Evolutionary conservation across 306 rosid genomes (phyloP), one percentile per base, ranked within the genome.

Genomic region (Corylus heterophylla): DNA sequence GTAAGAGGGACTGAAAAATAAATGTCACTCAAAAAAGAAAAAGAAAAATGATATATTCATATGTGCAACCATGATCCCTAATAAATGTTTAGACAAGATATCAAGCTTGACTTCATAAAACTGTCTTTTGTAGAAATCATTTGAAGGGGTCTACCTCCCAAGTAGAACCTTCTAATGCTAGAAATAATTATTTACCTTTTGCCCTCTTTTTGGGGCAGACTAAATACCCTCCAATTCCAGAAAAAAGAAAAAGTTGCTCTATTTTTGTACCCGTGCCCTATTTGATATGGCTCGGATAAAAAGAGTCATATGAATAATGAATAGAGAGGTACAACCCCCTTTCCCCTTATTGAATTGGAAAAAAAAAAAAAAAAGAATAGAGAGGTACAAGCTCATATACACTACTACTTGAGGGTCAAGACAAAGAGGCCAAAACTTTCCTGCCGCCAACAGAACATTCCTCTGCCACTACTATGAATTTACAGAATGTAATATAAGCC

Each of bases 351-450:
- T 42, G 45, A 42, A 42, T 5, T 5, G 7, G 6, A 3, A 4
- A 42, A 42, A 42, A 6, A 5, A 6, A 7, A 5, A 6, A 6
- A 0, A 42, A 6, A 42, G 44, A 20, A 59, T 2, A 22, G 37
- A 63, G 44, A 66, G 71, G 71, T 66, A 66, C 25, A 39, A 8
- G 50, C 7, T 37, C 49, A 39, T 66, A 4, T 66, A 66, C 71
- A 66, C 71, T 62, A 9, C 13, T 35, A 47, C 9, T 42, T 17
- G 44, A 17, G 45, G 29, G 29, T 68, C 71, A 14, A 8, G 72
- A 42, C 25, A 39, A 68, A 68, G 31, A 68, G 72, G 51, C 51
- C 72, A 68, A 68, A 68, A 42, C 72, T 42, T 68, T 68, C 52
- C 20, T 68, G 31, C 72, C 52, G 52, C 72, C 72, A 68, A 68